Evolutionary conservation across 2,329 filamentous ascomycete genomes (phyloP), one percentile per base, ranked within the genome.

Genomic region (Aspergillus sp.): DNA sequence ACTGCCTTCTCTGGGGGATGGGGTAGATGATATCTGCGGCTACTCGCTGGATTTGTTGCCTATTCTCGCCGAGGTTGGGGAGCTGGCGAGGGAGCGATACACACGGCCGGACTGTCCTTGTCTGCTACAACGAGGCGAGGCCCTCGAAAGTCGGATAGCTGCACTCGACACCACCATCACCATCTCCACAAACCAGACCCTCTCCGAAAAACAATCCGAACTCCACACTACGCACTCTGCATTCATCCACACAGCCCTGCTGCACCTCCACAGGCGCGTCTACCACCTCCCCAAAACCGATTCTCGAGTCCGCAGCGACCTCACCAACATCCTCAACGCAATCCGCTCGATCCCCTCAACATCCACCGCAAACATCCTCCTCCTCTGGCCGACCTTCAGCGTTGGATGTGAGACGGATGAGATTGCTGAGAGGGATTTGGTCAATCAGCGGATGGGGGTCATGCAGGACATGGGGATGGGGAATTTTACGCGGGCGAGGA

Each of bases 321-420:
- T 41, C 4, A 8, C 4, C 11, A 41, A 13, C 34, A 41, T 41
- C 13, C 34, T 41, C 8, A 15, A 4, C 34, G 15, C 34, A 15
- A 15, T 41, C 11, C 34, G 34, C 69, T 74, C 6, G 57, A 59
- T 7, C 62, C 68, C 0, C 63, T 62, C 34, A 13, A 41, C 9
- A n/a, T 74, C 72, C 0, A 59, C 64, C 0, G 68, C 70, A 5
- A 74, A 72, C 43, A 72, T 73, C 13, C 58, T 73, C 3, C 69
- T 73, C 7, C 62, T 74, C 1, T 74, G 72, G 72, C 72, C 72
- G 0, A 64, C 74, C n/a, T 74, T 74, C n/a, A 74, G 65, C 34
- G 70, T 64, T 5, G 72, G 72, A 1, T 74, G 72, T 54, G 72
- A 73, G 50, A 73, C 68, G 1, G 50, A 53, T 38, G 50, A 53